phyloP scores from a whole-genome alignment of 306 rosid species.

The Dryas octopetala region DNA sequence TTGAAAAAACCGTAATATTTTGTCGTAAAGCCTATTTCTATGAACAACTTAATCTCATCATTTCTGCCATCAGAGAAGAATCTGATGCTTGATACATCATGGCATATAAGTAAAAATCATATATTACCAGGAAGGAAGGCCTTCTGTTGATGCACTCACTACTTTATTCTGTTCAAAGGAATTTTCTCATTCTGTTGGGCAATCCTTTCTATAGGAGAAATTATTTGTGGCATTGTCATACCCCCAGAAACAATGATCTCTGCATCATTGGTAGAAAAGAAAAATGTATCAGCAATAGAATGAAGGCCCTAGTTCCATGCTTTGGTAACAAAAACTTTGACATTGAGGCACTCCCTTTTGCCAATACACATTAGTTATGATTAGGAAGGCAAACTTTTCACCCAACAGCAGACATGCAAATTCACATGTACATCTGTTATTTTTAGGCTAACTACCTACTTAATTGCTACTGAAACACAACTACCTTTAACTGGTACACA shows the following conservation, averaged over 20 bases:
- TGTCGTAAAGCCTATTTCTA: neutral
- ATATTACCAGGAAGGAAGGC: constrained; percentile 9
- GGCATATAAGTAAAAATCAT: neutral
- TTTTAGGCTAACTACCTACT: neutral
- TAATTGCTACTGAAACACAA: neutral
- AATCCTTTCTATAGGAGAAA: constrained; percentile 63
- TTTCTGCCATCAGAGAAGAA: neutral
- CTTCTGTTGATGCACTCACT: constrained; percentile 23
- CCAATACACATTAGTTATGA: neutral
- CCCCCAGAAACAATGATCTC: constrained; percentile 93
- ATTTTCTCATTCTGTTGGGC: constrained; percentile 53
- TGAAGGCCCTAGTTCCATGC: neutral
- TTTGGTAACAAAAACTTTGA: neutral
- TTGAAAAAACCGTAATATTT: neutral
- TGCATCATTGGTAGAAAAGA: constrained; percentile 34
- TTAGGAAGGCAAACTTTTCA: neutral
- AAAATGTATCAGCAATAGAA: neutral
- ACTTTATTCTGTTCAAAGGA: constrained; percentile 62
- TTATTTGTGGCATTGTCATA: constrained; percentile 84
- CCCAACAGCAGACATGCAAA: neutral
- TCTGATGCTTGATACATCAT: neutral
- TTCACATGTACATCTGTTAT: neutral
- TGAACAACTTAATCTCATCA: constrained; percentile 13
- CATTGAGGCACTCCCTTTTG: neutral
- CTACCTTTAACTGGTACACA: neutral